A percentile compares a stretch with the other conserved stretches of the same genome.
Conservation (phyloP, 352 stramenopile species). For the Pythium insidiosum region DNA sequence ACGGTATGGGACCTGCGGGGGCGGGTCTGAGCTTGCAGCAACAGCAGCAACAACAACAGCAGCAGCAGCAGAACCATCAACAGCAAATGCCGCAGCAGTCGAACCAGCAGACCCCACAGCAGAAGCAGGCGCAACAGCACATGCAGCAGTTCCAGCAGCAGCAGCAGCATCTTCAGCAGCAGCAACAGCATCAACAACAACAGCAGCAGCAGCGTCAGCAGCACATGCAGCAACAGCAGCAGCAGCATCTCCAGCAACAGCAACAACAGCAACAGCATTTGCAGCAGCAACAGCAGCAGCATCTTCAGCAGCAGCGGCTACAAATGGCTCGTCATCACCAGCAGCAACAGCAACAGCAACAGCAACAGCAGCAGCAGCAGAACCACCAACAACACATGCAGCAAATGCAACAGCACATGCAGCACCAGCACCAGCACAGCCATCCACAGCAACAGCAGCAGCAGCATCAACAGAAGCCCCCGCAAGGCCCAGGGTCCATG, state of each 20-base stretch:
- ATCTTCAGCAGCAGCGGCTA: conserved; percentile 15
- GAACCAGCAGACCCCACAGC: conserved; percentile 34
- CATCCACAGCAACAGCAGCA: conserved; percentile 45
- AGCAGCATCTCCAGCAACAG: no score
- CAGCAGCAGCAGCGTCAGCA: no score
- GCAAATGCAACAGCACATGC: conserved; percentile 28
- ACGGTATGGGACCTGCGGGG: neutral
- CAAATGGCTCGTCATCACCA: no score
- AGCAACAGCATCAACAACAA: no score
- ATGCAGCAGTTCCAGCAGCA: conserved; percentile 42
- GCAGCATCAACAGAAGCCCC: no score
- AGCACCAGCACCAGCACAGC: conserved; percentile 41
- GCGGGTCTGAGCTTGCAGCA: conserved; percentile 5
- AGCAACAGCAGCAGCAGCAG: conserved; percentile 16
- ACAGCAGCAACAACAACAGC: conserved; percentile 18
- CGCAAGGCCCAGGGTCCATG: no score
- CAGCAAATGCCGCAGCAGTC: conserved; percentile 18
- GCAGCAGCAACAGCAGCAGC: conserved; percentile 19
- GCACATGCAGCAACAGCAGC: no score
- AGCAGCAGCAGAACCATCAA: conserved; percentile 10
- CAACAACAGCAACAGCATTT: conserved; percentile 23
- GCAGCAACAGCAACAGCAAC: conserved; percentile 11
- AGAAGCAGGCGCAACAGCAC: conserved; percentile 24
- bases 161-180: conserved; percentile 43
- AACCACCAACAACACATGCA: conserved; percentile 36